Percentiles rank a stretch among this genome's conserved stretches.
Evolutionary conservation across 1,284 basidiomycete genomes (phyloP).

Genomic region (Ustilago crameri): DNA sequence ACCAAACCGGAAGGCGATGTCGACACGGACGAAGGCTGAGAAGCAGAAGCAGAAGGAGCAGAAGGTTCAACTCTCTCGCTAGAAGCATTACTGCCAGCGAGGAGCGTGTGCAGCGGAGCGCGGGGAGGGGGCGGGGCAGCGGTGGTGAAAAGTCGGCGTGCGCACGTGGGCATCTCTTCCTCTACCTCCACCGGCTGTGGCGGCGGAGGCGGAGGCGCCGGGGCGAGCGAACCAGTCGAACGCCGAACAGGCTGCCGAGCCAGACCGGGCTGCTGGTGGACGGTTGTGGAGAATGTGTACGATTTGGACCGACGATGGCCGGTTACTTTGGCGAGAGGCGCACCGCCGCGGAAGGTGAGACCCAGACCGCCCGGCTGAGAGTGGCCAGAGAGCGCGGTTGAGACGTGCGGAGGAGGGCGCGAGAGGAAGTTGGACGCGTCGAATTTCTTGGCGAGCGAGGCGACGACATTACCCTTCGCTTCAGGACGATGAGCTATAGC

Average conservation of each 20-base stretch:
- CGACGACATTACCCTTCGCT: constrained; percentile 25
- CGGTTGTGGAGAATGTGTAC: constrained; percentile 10
- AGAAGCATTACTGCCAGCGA: too few relatives aligned
- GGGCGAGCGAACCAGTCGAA: constrained; percentile 23
- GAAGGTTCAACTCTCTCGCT: too few relatives aligned
- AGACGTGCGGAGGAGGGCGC: constrained; percentile 24
- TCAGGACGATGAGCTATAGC: constrained; percentile 1
- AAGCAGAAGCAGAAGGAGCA: too few relatives aligned
- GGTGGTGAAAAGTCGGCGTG: constrained; percentile 24
- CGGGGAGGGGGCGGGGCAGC: background rate
- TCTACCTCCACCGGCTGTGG: too few relatives aligned
- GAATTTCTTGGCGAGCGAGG: constrained; percentile 44
- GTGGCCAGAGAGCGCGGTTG: constrained; percentile 10
- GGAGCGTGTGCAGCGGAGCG: too few relatives aligned
- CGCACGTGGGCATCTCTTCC: constrained; percentile 20
- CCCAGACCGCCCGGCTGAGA: constrained; percentile 6
- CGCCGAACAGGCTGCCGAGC: constrained; percentile 11
- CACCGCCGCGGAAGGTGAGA: constrained; percentile 19
- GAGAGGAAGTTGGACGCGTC: constrained; percentile 30
- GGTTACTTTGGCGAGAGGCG: constrained; percentile 1
- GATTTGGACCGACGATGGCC: constrained; percentile 37
- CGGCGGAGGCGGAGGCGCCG: too few relatives aligned
- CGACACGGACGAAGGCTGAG: too few relatives aligned
- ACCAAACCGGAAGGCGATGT: too few relatives aligned
- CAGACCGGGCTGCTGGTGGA: background rate